Conservation (phyloP, 1,139 yeast genomes). For the Yamadazyma pseudoaaseri region DNA sequence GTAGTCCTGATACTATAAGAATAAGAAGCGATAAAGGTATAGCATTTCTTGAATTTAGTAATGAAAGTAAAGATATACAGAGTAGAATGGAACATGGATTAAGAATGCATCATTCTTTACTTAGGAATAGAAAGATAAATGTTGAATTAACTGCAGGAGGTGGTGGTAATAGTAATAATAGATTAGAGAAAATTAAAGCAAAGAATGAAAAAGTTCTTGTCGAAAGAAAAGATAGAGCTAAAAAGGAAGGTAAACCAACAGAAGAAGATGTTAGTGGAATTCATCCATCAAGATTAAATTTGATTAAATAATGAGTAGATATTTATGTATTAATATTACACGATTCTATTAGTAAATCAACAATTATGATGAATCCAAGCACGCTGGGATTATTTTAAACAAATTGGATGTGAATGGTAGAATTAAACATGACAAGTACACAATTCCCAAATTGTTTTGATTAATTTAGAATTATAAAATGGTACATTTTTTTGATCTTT, state of each 20-base stretch:
- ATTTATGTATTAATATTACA: slow-evolving; percentile 5
- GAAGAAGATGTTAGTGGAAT: slow-evolving; percentile 26
- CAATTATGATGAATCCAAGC: background rate
- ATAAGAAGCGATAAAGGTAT: slow-evolving; percentile 83
- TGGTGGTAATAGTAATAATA: slow-evolving; percentile 81
- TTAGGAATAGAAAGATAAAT: slow-evolving; percentile 75
- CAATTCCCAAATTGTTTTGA: no score
- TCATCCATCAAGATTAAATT: slow-evolving; percentile 54
- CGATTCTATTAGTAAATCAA: slow-evolving; percentile 3
- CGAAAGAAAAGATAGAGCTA: slow-evolving; percentile 57
- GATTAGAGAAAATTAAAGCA: slow-evolving; percentile 69
- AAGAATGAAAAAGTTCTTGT: slow-evolving; percentile 74
- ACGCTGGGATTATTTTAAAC: no score
- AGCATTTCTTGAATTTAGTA: slow-evolving; percentile 86
- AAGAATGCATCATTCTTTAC: slow-evolving; percentile 71
- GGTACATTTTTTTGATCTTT: slow-evolving; percentile 47
- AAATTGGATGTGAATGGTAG: background rate
- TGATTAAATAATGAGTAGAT: slow-evolving; percentile 4
- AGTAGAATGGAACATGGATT: slow-evolving; percentile 80
- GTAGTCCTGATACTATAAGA: slow-evolving; percentile 73
- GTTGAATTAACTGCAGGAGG: slow-evolving; percentile 98
- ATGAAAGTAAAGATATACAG: slow-evolving; percentile 61
- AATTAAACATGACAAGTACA: background rate
- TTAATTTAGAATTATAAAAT: slow-evolving; percentile 35
- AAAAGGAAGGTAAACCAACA: slow-evolving; percentile 27